A percentile compares a stretch with the other conserved stretches of the same genome.
Evolutionary conservation across 2,329 filamentous ascomycete species (phyloP).

Genomic region (Aspergillus pseudotamarii): DNA sequence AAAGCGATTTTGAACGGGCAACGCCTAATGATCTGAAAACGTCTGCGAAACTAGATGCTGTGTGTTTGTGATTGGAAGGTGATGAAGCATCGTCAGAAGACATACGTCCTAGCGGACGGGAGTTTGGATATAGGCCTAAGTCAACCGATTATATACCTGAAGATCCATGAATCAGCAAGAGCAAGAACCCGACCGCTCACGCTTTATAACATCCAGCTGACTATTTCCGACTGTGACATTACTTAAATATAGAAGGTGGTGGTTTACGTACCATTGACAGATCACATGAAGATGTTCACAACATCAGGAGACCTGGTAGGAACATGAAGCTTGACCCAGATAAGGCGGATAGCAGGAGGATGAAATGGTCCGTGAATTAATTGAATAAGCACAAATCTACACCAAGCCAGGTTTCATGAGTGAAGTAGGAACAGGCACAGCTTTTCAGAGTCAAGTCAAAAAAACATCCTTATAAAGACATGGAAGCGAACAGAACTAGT

Average conservation of each 20-base stretch:
- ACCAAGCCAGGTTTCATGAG: background rate
- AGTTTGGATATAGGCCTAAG: constrained; percentile 17
- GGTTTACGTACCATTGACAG: constrained; percentile 19
- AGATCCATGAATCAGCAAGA: constrained; percentile 2
- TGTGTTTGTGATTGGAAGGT: constrained; percentile 37
- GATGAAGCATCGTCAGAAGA: constrained; percentile 47
- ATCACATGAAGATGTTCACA: constrained; percentile 13
- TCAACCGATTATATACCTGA: constrained; percentile 24
- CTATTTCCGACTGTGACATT: background rate
- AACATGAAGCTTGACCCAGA: constrained; percentile 16
- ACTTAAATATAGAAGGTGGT: background rate
- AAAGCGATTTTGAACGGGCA: constrained; percentile 42
- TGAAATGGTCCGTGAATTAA: background rate
- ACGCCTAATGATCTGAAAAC: constrained; percentile 47
- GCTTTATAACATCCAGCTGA: constrained; percentile 1
- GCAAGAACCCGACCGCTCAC: background rate
- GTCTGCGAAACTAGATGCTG: constrained; percentile 45
- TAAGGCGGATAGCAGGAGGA: constrained; percentile 7
- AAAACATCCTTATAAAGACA: background rate
- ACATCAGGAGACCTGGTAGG: constrained; percentile 13
- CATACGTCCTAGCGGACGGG: constrained; percentile 38
- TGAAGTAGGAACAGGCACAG: background rate
- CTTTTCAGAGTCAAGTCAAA: background rate
- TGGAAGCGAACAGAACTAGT: constrained; percentile 10
- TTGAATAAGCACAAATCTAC: background rate